phyloP scores from a whole-genome alignment of 169 alveolate species.

The Cryptosporidium felis region DNA sequence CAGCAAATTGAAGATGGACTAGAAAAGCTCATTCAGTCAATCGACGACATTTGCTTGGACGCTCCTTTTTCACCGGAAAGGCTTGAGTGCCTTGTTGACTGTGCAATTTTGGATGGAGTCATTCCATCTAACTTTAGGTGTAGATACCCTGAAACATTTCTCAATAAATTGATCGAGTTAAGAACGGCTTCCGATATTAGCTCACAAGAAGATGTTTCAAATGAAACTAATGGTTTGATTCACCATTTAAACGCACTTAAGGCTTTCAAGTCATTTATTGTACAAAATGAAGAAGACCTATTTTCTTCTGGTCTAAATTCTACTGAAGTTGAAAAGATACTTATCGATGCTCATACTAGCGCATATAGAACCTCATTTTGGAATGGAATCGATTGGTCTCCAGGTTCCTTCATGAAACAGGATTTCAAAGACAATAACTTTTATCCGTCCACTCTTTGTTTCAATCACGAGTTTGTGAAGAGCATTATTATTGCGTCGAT shows the following conservation, averaged over 20 bases:
- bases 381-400: conserved; percentile 61
- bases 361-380: conserved; percentile 46
- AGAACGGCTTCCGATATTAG: conserved; percentile 5
- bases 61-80: conserved; percentile 71
- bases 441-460: conserved; percentile 37
- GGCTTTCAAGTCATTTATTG: conserved; percentile 50
- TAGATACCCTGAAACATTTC: conserved; percentile 61
- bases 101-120: conserved; percentile 61
- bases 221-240: conserved; percentile 7
- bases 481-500: conserved; percentile 37
- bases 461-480: conserved; percentile 65
- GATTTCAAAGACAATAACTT: neutral
- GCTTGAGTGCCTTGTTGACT: conserved; percentile 59
- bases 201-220: neutral
- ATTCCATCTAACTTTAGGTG: conserved; percentile 62
- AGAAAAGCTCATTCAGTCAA: conserved; percentile 62
- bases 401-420: conserved; percentile 5
- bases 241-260: conserved; percentile 17
- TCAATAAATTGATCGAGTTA: conserved; percentile 36
- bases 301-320: conserved; percentile 39
- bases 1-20: conserved; percentile 71
- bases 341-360: conserved; percentile 33
- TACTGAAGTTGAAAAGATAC: conserved; percentile 36
- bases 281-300: conserved; percentile 49
- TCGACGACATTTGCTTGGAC: conserved; percentile 66